These are phyloP conservation scores for Capsicum chinense DNA, from an alignment of 257 asterid genomes.

Conservation along the genomic window DNA sequence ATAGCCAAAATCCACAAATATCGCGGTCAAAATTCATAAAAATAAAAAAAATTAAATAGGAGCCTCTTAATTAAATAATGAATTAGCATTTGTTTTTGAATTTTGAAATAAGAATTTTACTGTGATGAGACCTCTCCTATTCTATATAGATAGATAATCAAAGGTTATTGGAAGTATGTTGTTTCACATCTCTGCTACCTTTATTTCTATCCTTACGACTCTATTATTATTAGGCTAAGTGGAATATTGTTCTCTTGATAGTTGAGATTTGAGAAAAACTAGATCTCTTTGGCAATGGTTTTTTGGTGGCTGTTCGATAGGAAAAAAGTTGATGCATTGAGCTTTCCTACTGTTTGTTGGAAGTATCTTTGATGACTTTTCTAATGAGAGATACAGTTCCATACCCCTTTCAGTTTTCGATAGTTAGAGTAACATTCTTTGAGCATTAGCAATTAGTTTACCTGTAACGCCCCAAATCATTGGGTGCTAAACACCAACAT, in stretches of 20 bases:
- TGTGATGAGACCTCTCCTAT: background rate
- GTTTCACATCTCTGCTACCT: background rate
- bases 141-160: background rate
- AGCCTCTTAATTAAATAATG: too few relatives aligned
- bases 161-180: conserved; percentile 15
- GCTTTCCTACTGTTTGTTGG: background rate
- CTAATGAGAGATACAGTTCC: conserved; percentile 1
- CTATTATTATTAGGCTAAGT: background rate
- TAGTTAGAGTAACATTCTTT: background rate
- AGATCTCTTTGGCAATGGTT: background rate
- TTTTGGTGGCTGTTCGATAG: conserved; percentile 9
- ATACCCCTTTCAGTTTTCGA: background rate
- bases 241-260: conserved; percentile 1
- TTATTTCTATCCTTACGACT: background rate
- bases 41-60: too few relatives aligned
- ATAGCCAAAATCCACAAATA: too few relatives aligned
- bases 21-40: too few relatives aligned
- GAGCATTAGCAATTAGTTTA: background rate
- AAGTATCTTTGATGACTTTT: background rate
- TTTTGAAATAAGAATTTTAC: too few relatives aligned
- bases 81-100: too few relatives aligned
- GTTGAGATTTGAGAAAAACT: background rate
- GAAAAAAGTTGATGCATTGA: conserved; percentile 16
- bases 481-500: background rate
- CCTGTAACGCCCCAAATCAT: background rate